phyloP scores from a whole-genome alignment of 352 stramenopile genomes.

The Plasmopara muralis region DNA sequence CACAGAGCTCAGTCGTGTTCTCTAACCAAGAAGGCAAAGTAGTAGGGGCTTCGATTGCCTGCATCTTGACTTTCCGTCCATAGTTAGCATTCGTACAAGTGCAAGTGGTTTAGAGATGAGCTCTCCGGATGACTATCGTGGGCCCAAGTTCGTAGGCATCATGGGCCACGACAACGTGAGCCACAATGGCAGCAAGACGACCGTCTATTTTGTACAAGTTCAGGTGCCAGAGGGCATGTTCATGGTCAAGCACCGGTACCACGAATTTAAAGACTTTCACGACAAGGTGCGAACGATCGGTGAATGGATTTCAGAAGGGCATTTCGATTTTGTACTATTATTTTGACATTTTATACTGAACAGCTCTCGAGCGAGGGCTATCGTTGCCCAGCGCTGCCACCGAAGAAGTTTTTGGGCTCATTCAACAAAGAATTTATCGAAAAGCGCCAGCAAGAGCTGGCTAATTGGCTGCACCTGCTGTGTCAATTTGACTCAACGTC shows the following conservation, averaged over 20 bases:
- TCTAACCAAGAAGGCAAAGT: conserved; percentile 19
- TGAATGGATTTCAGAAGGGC: background rate
- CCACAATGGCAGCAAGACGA: conserved; percentile 83
- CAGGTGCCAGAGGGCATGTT: conserved; percentile 71
- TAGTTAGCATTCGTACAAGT: no score
- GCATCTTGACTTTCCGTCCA: background rate
- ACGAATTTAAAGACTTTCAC: conserved; percentile 86
- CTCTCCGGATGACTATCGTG: conserved; percentile 36
- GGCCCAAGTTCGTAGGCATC: conserved; percentile 77
- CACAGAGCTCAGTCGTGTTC: conserved; percentile 20
- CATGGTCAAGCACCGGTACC: conserved; percentile 78
- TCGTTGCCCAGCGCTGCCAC: conserved; percentile 71
- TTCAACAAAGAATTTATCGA: conserved; percentile 89
- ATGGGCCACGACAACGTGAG: conserved; percentile 84
- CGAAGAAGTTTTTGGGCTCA: conserved; percentile 86
- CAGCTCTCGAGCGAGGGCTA: conserved; percentile 67
- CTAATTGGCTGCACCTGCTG: conserved; percentile 81
- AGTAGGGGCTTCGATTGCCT: conserved; percentile 2
- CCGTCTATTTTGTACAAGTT: conserved; percentile 81
- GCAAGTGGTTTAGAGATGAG: conserved; percentile 20
- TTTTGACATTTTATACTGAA: background rate
- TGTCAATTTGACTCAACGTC: conserved; percentile 66
- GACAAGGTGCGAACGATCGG: conserved; percentile 46
- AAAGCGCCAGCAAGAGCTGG: conserved; percentile 83
- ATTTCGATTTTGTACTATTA: conserved; percentile 3